Evolutionary conservation across 371 early-diverging fungal genomes (phyloP).

Genomic region (Massospora cicadina): DNA sequence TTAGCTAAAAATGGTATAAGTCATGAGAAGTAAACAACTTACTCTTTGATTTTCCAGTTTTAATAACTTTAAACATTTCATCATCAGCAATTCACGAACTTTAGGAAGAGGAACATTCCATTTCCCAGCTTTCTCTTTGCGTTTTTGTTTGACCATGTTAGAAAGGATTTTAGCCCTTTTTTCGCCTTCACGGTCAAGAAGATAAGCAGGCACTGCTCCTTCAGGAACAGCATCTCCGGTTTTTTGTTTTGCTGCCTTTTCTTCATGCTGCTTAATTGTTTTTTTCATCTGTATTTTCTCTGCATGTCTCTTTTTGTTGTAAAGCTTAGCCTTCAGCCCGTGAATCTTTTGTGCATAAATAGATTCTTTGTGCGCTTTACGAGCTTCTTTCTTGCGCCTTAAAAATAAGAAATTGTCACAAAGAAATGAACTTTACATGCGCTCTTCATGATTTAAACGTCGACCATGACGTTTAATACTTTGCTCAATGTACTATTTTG

Average conservation of each 20-base stretch:
- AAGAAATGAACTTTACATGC: constrained; percentile 41
- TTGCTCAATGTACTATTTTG: constrained; percentile 99
- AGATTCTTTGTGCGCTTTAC: constrained; percentile 80
- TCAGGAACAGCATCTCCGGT: constrained; percentile 76
- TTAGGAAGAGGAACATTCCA: constrained; percentile 98
- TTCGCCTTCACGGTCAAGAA: constrained; percentile 98
- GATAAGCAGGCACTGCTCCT: constrained; percentile 96
- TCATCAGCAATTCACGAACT: constrained; percentile 97
- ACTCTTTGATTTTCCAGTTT: constrained; percentile 87
- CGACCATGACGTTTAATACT: constrained; percentile 97
- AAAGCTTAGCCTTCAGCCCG: constrained; percentile 97
- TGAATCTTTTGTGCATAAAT: constrained; percentile 91
- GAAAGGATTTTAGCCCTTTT: constrained; percentile 90
- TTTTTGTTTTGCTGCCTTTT: constrained; percentile 81
- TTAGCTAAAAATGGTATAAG: constrained; percentile 29
- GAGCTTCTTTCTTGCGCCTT: constrained; percentile 94
- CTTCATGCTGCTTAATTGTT: constrained; percentile 94
- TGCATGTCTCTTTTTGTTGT: constrained; percentile 96
- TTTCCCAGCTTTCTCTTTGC: constrained; percentile 99
- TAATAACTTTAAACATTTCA: constrained; percentile 97
- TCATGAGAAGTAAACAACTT: constrained; percentile 11
- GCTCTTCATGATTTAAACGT: constrained; percentile 90
- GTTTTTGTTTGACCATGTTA: constrained; percentile 99
- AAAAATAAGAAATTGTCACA: background rate
- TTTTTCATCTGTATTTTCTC: constrained; percentile 99